A percentile compares a stretch with the other conserved stretches of the same genome.
Conservation (phyloP, 805 yeast species). For the Candida nitratophila region DNA sequence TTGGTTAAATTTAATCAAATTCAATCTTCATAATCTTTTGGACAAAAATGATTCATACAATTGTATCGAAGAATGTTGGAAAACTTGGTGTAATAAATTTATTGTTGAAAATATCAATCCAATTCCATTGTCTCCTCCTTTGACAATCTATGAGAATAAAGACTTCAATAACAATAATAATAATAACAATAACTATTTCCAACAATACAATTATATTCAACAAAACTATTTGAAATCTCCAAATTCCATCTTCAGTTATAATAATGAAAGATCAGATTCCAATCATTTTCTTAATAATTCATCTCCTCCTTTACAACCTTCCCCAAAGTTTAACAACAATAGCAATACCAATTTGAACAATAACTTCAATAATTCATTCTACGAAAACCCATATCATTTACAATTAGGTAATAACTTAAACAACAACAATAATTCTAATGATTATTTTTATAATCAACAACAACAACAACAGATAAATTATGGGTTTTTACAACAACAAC, state of each 20-base stretch:
- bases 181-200: background rate
- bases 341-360: too few relatives aligned
- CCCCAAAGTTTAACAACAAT: too few relatives aligned
- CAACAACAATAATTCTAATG: background rate
- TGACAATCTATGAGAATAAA: constrained; percentile 2
- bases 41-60: constrained; percentile 17
- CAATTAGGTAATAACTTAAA: background rate
- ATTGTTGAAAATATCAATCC: constrained; percentile 6
- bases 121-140: constrained; percentile 1
- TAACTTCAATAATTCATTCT: constrained; percentile 8
- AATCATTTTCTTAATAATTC: too few relatives aligned
- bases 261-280: too few relatives aligned
- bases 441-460: constrained; percentile 1
- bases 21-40: constrained; percentile 19
- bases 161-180: background rate
- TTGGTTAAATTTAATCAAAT: constrained; percentile 29
- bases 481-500: constrained; percentile 5
- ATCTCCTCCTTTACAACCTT: too few relatives aligned
- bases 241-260: background rate
- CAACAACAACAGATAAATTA: too few relatives aligned
- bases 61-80: constrained; percentile 30
- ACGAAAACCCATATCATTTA: constrained; percentile 19
- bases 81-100: constrained; percentile 28
- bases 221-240: background rate
- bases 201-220: background rate